Evolutionary conservation across 2,329 filamentous ascomycete genomes (phyloP).

Genomic region (Colletotrichum sojae): DNA sequence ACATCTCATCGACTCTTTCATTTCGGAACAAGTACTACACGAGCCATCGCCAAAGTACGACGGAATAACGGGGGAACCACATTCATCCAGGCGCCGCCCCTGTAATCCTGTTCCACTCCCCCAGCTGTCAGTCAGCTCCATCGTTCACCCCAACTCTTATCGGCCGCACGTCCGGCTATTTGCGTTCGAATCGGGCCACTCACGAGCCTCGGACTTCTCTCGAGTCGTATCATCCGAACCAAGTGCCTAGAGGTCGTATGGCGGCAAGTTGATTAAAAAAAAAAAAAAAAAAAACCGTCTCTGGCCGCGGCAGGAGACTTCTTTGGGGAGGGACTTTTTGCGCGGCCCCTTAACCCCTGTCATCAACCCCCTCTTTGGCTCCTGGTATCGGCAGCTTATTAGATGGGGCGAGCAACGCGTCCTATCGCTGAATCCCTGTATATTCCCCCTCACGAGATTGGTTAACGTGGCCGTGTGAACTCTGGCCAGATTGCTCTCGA

Average conservation of each 20-base stretch:
- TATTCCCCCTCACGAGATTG: conserved; percentile 1
- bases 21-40: background rate
- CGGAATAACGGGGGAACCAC: background rate
- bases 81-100: conserved; percentile 9
- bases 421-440: conserved; percentile 19
- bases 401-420: conserved; percentile 23
- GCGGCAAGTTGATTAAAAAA: conserved; percentile 25
- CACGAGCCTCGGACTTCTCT: background rate
- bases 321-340: conserved; percentile 35
- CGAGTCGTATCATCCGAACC: conserved; percentile 22
- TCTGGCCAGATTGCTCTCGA: conserved; percentile 22
- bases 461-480: background rate
- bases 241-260: background rate
- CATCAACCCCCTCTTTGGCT: conserved; percentile 11
- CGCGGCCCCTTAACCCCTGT: background rate
- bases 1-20: background rate
- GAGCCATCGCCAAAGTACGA: too few relatives aligned
- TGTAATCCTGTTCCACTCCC: background rate
- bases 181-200: conserved; percentile 12
- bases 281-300: background rate
- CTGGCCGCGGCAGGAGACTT: conserved; percentile 4
- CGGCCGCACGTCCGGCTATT: conserved; percentile 7
- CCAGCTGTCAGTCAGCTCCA: background rate
- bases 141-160: conserved; percentile 14
- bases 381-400: conserved; percentile 32